A percentile compares a stretch with the other conserved stretches of the same genome.
Evolutionary conservation across 352 stramenopile species (phyloP).

Genomic region (Blastocystis sp.): DNA sequence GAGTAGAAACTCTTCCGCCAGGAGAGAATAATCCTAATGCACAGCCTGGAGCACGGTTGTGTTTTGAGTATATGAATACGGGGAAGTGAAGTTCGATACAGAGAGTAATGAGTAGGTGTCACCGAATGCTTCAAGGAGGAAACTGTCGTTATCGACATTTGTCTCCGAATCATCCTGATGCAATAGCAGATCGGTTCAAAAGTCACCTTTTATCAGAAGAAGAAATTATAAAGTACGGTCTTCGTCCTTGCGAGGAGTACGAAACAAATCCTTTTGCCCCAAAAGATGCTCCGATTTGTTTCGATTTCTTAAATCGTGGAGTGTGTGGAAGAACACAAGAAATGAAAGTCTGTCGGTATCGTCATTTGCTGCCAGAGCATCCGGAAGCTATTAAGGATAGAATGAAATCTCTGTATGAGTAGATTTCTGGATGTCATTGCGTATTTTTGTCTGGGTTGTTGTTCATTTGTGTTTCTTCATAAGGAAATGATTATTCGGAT

Average conservation of each 20-base stretch:
- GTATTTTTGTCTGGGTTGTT: neutral
- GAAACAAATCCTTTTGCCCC: slow-evolving; percentile 58
- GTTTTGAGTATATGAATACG: slow-evolving; percentile 61
- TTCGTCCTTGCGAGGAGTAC: slow-evolving; percentile 6
- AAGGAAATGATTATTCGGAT: no score
- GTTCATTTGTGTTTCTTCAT: neutral
- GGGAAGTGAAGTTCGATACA: neutral
- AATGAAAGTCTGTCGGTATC: slow-evolving; percentile 41
- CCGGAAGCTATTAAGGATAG: slow-evolving; percentile 40
- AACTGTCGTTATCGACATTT: slow-evolving; percentile 51
- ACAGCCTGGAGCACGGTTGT: neutral
- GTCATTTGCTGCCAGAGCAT: slow-evolving; percentile 49
- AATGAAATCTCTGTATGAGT: neutral
- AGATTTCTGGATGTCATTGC: neutral
- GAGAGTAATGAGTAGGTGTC: slow-evolving; percentile 4
- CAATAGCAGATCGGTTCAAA: slow-evolving; percentile 51
- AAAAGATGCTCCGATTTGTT: slow-evolving; percentile 44
- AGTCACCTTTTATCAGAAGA: neutral
- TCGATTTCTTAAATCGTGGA: slow-evolving; percentile 42
- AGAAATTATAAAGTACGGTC: slow-evolving; percentile 15
- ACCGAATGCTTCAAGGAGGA: neutral
- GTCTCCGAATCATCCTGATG: slow-evolving; percentile 22
- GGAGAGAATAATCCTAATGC: slow-evolving; percentile 57
- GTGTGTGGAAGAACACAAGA: slow-evolving; percentile 5
- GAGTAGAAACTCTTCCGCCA: neutral